phyloP scores from a whole-genome alignment of 1,139 yeast species.

The Pneumocystis jirovecii region DNA sequence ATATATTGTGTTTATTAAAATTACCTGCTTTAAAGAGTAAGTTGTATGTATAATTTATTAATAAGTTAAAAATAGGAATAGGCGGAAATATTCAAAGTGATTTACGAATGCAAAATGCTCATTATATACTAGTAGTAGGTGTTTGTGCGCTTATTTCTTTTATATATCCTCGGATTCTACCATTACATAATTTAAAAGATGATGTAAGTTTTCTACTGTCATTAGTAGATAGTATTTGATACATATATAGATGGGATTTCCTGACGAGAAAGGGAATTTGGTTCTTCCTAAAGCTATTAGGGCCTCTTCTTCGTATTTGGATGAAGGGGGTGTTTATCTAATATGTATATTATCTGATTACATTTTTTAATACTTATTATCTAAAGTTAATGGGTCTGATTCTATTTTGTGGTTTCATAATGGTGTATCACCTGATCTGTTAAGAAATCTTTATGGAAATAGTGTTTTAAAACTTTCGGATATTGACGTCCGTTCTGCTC shows the following conservation, averaged over 20 bases:
- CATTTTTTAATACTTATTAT: neutral
- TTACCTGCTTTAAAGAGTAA: constrained; percentile 39
- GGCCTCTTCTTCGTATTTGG: constrained; percentile 33
- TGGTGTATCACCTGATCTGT: constrained; percentile 48
- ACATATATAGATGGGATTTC: constrained; percentile 1
- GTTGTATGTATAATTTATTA: neutral
- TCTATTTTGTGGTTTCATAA: constrained; percentile 59
- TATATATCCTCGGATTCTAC: constrained; percentile 69
- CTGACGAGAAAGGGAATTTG: constrained; percentile 34
- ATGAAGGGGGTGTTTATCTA: constrained; percentile 65
- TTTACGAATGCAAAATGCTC: constrained; percentile 43
- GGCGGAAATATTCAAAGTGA: constrained; percentile 29
- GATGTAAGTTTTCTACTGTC: constrained; percentile 27
- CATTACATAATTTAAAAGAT: constrained; percentile 50
- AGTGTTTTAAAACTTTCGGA: constrained; percentile 34
- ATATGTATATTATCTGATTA: constrained; percentile 18
- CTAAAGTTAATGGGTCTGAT: constrained; percentile 45
- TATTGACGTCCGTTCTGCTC: constrained; percentile 34
- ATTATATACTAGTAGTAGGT: constrained; percentile 41
- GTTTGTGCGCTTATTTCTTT: constrained; percentile 46
- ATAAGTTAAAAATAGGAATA: neutral
- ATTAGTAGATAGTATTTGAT: constrained; percentile 17
- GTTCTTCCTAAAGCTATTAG: constrained; percentile 37
- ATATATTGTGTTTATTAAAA: constrained; percentile 55
- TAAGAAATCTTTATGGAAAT: constrained; percentile 65